These are phyloP conservation scores for Sphagnum fallax DNA, from an alignment of 228 moss, liverwort and hornwort genomes.

Conservation along the genomic window DNA sequence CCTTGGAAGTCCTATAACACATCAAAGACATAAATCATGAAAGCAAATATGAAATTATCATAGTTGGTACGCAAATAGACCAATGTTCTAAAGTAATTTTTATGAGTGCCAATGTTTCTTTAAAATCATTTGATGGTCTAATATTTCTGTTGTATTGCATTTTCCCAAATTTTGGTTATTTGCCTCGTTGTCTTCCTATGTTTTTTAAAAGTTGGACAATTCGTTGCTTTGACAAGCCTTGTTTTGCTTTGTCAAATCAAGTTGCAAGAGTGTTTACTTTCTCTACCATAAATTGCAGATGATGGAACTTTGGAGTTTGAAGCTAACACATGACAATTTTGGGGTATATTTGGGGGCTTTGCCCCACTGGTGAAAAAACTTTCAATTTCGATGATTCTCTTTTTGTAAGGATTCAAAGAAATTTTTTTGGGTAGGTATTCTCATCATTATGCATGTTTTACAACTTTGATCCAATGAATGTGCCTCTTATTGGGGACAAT, in stretches of 20 bases:
- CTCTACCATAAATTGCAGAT: slow-evolving; percentile 31
- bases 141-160: too few species aligned
- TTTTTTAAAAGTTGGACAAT: neutral
- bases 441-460: neutral
- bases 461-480: neutral
- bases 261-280: neutral
- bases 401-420: slow-evolving; percentile 21
- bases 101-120: too few species aligned
- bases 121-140: too few species aligned
- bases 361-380: slow-evolving; percentile 77
- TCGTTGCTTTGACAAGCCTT: neutral
- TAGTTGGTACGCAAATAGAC: slow-evolving; percentile 35
- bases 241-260: neutral
- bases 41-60: slow-evolving; percentile 60
- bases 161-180: too few species aligned
- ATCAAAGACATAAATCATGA: slow-evolving; percentile 76
- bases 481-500: neutral
- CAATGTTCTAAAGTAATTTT: too few species aligned
- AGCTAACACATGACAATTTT: slow-evolving; percentile 86
- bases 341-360: slow-evolving; percentile 88
- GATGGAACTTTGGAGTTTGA: slow-evolving; percentile 88
- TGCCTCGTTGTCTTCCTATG: too few species aligned
- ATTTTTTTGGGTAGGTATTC: slow-evolving; percentile 56
- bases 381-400: slow-evolving; percentile 21
- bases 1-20: slow-evolving; percentile 79